Conservation (phyloP, 2,329 filamentous ascomycete species). For the Colletotrichum scovillei region DNA sequence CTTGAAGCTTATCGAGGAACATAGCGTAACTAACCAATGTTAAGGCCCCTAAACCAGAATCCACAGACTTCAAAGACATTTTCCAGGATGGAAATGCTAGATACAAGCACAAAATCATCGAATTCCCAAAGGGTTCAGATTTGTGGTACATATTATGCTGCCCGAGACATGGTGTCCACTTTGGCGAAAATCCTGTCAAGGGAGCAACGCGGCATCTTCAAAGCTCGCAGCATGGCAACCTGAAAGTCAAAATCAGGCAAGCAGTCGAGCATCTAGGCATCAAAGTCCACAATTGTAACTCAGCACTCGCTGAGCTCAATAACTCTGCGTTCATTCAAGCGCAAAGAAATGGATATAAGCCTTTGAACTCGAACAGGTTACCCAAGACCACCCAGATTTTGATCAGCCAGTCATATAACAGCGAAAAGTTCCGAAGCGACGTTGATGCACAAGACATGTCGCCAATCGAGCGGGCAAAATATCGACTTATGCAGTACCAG, state of each 20-base stretch:
- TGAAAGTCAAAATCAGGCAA: not conserved
- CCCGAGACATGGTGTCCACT: not conserved
- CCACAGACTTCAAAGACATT: not conserved
- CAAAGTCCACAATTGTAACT: not conserved
- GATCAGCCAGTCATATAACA: not conserved
- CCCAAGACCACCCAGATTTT: not conserved
- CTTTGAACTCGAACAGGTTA: not conserved
- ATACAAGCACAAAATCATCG: not conserved
- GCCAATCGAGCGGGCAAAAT: not conserved
- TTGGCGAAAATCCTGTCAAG: not conserved
- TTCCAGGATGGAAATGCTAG: not conserved
- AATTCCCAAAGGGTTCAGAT: not conserved
- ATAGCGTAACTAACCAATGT: too few relatives aligned
- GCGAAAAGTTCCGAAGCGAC: not conserved
- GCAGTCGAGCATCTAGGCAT: not conserved
- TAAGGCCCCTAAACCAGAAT: too few relatives aligned
- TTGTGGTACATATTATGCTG: not conserved
- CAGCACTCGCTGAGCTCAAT: not conserved
- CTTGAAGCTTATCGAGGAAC: too few relatives aligned
- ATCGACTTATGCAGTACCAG: not conserved
- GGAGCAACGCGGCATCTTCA: not conserved
- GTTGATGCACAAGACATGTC: not conserved
- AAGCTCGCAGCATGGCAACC: not conserved
- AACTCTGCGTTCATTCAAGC: not conserved
- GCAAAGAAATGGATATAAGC: not conserved